Evolutionary conservation across 1,139 yeast genomes (phyloP).

Genomic region (Komagataea norvegica): DNA sequence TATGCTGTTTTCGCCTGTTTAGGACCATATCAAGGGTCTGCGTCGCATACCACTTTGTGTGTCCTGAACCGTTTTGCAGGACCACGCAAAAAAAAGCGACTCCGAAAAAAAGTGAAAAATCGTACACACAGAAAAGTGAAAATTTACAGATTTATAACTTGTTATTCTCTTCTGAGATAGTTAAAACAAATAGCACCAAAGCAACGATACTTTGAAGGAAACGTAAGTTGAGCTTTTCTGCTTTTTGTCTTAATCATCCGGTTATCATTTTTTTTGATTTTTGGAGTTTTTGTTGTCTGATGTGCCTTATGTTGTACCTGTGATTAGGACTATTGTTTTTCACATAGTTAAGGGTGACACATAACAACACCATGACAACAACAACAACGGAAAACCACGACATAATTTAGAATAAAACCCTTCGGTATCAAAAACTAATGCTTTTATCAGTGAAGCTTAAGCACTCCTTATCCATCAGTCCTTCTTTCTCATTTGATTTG

Average conservation of each 20-base stretch:
- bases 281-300: too few relatives aligned
- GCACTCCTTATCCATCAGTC: not conserved
- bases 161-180: conserved; percentile 4
- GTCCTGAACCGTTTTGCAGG: conserved; percentile 1
- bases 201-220: conserved; percentile 12
- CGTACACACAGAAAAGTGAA: too few relatives aligned
- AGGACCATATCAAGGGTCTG: too few relatives aligned
- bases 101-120: conserved; percentile 12
- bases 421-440: conserved; percentile 4
- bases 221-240: conserved; percentile 13
- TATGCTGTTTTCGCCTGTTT: too few relatives aligned
- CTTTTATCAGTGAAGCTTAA: not conserved
- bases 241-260: conserved; percentile 4
- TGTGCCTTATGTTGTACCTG: too few relatives aligned
- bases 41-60: conserved; percentile 3
- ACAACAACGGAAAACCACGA: not conserved
- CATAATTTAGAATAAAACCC: not conserved
- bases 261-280: not conserved
- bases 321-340: not conserved
- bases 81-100: conserved; percentile 12
- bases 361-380: not conserved
- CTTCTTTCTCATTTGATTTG: conserved; percentile 2
- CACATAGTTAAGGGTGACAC: conserved; percentile 5
- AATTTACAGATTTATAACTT: conserved; percentile 2
- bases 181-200: conserved; percentile 7